These are phyloP conservation scores for Ceratobasidium papillatum DNA, from an alignment of 1,284 basidiomycete genomes.

Conservation along the genomic window DNA sequence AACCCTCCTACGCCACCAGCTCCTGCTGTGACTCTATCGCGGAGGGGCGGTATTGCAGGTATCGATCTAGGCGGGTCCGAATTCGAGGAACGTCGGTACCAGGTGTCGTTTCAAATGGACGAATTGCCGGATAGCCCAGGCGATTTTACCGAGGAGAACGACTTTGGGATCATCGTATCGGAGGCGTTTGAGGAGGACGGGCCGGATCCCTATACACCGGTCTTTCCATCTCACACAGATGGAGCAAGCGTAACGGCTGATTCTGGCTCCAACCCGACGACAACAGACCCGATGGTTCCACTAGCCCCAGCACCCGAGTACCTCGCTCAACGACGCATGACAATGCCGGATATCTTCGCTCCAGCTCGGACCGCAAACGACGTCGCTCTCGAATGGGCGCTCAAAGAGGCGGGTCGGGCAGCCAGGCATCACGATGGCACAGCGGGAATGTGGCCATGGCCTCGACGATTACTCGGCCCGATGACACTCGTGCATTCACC, in stretches of 20 bases:
- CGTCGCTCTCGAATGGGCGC: slow-evolving; percentile 7
- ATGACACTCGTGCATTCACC: slow-evolving; percentile 37
- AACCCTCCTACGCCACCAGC: not conserved
- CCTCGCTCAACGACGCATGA: slow-evolving; percentile 1
- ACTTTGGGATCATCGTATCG: slow-evolving; percentile 35
- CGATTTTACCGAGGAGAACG: slow-evolving; percentile 33
- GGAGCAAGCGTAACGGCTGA: not conserved
- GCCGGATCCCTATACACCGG: slow-evolving; percentile 4
- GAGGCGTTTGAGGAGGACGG: slow-evolving; percentile 29
- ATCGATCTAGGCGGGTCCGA: not conserved
- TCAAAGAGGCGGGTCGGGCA: not conserved
- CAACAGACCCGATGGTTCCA: not conserved
- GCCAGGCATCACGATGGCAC: not conserved
- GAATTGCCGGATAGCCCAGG: slow-evolving; percentile 25
- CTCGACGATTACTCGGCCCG: slow-evolving; percentile 16
- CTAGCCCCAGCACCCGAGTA: not conserved
- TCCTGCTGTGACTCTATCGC: not conserved
- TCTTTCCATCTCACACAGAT: not conserved
- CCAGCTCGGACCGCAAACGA: not conserved
- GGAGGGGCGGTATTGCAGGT: not conserved
- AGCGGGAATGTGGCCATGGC: slow-evolving; percentile 21
- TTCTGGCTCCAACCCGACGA: not conserved
- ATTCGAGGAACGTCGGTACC: not conserved
- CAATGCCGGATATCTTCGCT: slow-evolving; percentile 16
- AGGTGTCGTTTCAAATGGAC: not conserved